Percentiles rank a stretch among this genome's conserved stretches.
phyloP scores from a whole-genome alignment of 495 filamentous ascomycete genomes.

The Hamigera avellanea region DNA sequence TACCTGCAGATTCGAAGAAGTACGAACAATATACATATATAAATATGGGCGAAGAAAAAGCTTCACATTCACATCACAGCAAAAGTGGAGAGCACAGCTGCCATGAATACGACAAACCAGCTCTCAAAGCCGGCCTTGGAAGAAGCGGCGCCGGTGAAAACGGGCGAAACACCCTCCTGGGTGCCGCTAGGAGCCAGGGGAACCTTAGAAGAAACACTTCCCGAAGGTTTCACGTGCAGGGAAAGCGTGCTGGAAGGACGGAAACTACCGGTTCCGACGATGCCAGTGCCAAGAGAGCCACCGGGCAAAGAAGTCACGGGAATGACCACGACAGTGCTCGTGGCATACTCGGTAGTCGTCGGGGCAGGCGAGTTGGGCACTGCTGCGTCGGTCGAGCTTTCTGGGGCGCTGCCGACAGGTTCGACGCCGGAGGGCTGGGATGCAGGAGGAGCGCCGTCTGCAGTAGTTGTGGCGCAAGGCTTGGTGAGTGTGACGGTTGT shows the following conservation, averaged over 20 bases:
- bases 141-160: conserved; percentile 17
- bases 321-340: not conserved
- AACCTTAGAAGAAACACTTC: conserved; percentile 3
- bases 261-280: not conserved
- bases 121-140: conserved; percentile 2
- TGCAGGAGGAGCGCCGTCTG: conserved; percentile 4
- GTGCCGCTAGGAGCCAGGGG: conserved; percentile 11
- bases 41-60: too few species aligned
- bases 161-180: conserved; percentile 10
- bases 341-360: not conserved
- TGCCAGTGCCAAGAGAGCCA: conserved; percentile 1
- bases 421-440: conserved; percentile 2
- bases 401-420: not conserved
- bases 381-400: conserved; percentile 1
- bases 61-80: conserved; percentile 5
- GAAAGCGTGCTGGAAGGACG: conserved; percentile 8
- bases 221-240: conserved; percentile 10
- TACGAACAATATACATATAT: too few species aligned
- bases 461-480: conserved; percentile 8
- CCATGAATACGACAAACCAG: not conserved
- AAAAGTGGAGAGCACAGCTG: conserved; percentile 4
- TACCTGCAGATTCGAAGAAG: too few species aligned
- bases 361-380: not conserved
- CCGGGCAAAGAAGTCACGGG: not conserved
- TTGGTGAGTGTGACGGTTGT: conserved; percentile 25